phyloP scores from a whole-genome alignment of 805 yeast species.

The Teunomyces atbi region DNA sequence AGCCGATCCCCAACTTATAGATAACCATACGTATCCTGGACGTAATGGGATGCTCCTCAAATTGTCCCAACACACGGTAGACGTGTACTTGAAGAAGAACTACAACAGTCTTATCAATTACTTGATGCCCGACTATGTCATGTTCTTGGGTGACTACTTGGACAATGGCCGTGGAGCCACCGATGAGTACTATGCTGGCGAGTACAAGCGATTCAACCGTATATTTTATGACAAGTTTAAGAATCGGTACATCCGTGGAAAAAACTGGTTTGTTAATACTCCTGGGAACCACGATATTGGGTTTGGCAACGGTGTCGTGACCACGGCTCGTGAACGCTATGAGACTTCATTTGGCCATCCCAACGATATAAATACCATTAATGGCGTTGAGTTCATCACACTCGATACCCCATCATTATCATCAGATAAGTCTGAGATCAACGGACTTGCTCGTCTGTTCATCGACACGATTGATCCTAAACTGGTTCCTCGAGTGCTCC shows the following conservation, averaged over 20 bases:
- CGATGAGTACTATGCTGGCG: constrained; percentile 28
- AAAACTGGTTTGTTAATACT: constrained; percentile 30
- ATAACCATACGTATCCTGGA: constrained; percentile 44
- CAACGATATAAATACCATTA: constrained; percentile 23
- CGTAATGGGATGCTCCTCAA: constrained; percentile 28
- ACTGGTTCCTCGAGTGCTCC: constrained; percentile 18
- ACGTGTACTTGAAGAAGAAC: constrained; percentile 36
- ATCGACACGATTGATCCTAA: constrained; percentile 8
- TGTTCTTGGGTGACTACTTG: constrained; percentile 42
- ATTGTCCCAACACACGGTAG: constrained; percentile 42
- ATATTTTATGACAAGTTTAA: constrained; percentile 24
- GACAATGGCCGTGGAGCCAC: constrained; percentile 40
- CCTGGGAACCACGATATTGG: constrained; percentile 31
- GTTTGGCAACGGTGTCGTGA: constrained; percentile 23
- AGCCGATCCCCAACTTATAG: constrained; percentile 47
- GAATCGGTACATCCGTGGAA: constrained; percentile 11
- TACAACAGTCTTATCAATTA: constrained; percentile 30
- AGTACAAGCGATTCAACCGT: constrained; percentile 30
- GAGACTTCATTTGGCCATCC: constrained; percentile 30
- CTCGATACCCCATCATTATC: constrained; percentile 21
- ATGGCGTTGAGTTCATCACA: constrained; percentile 30
- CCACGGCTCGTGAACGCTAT: constrained; percentile 28
- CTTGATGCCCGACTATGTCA: constrained; percentile 35
- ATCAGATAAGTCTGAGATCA: constrained; percentile 12
- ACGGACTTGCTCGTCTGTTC: constrained; percentile 13